Base-by-base conservation (phyloP, 225 moss, liverwort and hornwort genomes). In the Bryoerythrophyllum caledonicum region DNA sequence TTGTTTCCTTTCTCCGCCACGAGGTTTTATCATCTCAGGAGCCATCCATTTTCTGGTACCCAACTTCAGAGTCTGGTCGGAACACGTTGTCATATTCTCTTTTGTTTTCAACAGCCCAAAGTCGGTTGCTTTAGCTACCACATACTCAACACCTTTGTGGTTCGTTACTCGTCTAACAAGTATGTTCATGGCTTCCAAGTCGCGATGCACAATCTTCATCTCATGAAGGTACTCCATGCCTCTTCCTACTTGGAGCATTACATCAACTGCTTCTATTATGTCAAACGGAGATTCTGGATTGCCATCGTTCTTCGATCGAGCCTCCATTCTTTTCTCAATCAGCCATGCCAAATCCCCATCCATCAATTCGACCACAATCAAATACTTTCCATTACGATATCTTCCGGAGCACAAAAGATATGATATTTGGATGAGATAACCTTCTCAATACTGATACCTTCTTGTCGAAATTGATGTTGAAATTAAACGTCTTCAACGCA, bases 41-140 rank as follows among this genome's bases (percentile, higher is more conserved):
- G 55, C 70, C 70, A 70, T 70, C 70, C 70, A 68, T 7, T 30
- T 52, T 17, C 34, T 55, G 2, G 55, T 70, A 23, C 70, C 70
- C 24, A 24, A 2, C 37, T 38, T 55, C 37, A 24, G 38, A 38
- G 70, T 32, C 15, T 55, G 37, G 24, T 37, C 24, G 37, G 70
- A 70, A 54, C 54, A 70, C 9, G 70, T 70, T 38, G 9, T 55
- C 9, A 14, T 25, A 10, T 20, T 70, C 38, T 56, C 70, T 38
- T 70, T 70, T 1, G 55, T 70, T 70, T 56, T 70, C 3, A 24
- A 70, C 17, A 55, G 9, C 8, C 70, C 70, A 32, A 70, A 70
- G 37, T 70, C 70, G 6, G 70, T 35, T 24, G 55, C 70, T 70
- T 56, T 70, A 16, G 70, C 70, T 25, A 55, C 25, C 16, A 70